A percentile compares a stretch with the other conserved stretches of the same genome.
These are phyloP conservation scores for Mycena vulgaris DNA, from an alignment of 768 basidiomycete genomes.

Conservation along the genomic window DNA sequence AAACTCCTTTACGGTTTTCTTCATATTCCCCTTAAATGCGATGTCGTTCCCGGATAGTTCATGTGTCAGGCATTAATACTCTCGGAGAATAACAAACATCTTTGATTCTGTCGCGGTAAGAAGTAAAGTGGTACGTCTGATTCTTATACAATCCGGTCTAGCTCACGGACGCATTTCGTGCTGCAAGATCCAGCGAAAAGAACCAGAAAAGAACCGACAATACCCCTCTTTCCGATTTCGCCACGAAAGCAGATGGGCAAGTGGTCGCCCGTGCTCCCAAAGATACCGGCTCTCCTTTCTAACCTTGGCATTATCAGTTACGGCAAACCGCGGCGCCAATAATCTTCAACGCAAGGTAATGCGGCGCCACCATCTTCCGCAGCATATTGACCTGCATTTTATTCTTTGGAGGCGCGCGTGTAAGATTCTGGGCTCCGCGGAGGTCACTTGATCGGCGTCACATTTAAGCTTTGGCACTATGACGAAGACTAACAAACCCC, in stretches of 20 bases:
- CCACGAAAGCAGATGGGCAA: too few relatives aligned
- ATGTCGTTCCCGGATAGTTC: slow-evolving; percentile 32
- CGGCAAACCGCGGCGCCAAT: slow-evolving; percentile 13
- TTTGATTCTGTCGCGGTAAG: not conserved
- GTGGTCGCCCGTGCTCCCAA: not conserved
- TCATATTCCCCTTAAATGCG: slow-evolving; percentile 11
- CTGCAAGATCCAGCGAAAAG: too few relatives aligned
- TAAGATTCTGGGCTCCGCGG: not conserved
- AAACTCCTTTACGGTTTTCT: slow-evolving; percentile 22
- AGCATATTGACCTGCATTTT: not conserved
- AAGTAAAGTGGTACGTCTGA: too few relatives aligned
- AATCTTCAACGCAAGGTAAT: not conserved
- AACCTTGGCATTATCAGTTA: not conserved
- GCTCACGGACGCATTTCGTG: too few relatives aligned
- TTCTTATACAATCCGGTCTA: too few relatives aligned
- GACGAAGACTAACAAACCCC: too few relatives aligned
- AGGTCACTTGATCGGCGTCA: slow-evolving; percentile 11
- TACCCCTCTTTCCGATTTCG: too few relatives aligned
- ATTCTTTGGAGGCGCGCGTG: not conserved
- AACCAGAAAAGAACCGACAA: too few relatives aligned
- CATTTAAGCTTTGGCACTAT: not conserved
- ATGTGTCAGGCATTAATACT: slow-evolving; percentile 34
- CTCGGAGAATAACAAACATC: slow-evolving; percentile 8
- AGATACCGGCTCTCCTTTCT: not conserved
- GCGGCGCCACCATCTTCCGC: slow-evolving; percentile 5